These are phyloP conservation scores for Zasmidium citrigriseum DNA, from an alignment of 2,329 filamentous ascomycete genomes.

Conservation along the genomic window DNA sequence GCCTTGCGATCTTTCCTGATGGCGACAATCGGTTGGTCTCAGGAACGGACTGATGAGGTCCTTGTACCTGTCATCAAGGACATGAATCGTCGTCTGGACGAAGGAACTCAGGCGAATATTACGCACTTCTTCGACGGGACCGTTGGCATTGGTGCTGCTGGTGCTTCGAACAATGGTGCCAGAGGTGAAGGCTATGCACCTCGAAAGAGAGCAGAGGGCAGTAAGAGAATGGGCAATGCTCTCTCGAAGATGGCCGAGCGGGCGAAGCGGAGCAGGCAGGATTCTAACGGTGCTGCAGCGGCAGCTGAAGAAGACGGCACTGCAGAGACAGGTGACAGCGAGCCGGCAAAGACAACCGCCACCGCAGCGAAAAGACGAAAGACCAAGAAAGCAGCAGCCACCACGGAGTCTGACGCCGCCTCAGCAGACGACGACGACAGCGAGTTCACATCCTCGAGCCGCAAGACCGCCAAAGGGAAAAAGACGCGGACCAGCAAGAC, in stretches of 20 bases:
- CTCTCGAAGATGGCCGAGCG: constrained; percentile 66
- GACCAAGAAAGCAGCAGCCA: constrained; percentile 9
- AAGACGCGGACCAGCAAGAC: not conserved
- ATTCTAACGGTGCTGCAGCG: constrained; percentile 3
- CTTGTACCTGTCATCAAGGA: constrained; percentile 92
- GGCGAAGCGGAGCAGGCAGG: constrained; percentile 39
- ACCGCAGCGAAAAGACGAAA: constrained; percentile 16
- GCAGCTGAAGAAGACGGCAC: not conserved
- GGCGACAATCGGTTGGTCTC: constrained; percentile 88
- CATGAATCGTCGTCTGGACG: constrained; percentile 84
- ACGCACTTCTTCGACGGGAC: constrained; percentile 84
- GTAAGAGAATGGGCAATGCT: constrained; percentile 75
- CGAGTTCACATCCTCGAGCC: constrained; percentile 3
- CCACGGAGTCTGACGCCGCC: not conserved
- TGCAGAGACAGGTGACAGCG: constrained; percentile 1
- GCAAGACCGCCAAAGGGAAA: constrained; percentile 10
- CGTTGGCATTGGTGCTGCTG: constrained; percentile 64
- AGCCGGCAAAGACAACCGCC: not conserved
- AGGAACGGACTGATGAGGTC: constrained; percentile 91
- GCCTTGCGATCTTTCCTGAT: constrained; percentile 82
- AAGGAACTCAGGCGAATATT: constrained; percentile 95
- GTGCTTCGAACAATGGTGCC: constrained; percentile 6
- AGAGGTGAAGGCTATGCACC: constrained; percentile 67
- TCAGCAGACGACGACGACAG: constrained; percentile 2
- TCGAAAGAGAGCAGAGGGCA: constrained; percentile 64